Evolutionary conservation across 495 filamentous ascomycete species (phyloP).

Genomic region (Glutinoglossum americanum): DNA sequence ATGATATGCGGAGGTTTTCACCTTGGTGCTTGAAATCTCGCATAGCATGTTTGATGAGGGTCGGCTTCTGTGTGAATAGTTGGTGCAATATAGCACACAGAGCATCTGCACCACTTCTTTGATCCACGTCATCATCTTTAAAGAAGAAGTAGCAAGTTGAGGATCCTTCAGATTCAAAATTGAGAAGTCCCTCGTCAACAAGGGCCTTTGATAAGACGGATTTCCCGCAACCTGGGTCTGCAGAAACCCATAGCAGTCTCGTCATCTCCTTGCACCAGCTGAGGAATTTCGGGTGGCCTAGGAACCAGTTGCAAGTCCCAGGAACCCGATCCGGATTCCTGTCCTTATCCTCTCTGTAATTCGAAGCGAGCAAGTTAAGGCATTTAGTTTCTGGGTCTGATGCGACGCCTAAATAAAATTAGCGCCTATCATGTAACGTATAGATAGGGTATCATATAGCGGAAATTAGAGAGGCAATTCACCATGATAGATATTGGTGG

Average conservation of each 20-base stretch:
- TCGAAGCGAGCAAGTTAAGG: too few species aligned
- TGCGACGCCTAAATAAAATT: too few species aligned
- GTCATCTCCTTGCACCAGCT: not conserved
- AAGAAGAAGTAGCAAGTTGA: not conserved
- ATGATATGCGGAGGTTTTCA: not conserved
- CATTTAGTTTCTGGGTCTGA: too few species aligned
- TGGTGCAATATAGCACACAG: slow-evolving; percentile 8
- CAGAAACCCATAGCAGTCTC: slow-evolving; percentile 1
- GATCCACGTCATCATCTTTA: not conserved
- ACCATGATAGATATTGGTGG: too few species aligned
- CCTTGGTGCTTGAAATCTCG: not conserved
- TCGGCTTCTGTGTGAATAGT: slow-evolving; percentile 4
- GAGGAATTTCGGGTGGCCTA: not conserved
- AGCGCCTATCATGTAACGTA: too few species aligned
- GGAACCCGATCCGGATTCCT: too few species aligned
- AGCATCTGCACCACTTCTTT: not conserved
- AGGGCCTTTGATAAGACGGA: slow-evolving; percentile 5
- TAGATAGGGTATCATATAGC: too few species aligned
- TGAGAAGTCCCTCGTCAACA: not conserved
- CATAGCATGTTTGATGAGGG: slow-evolving; percentile 6
- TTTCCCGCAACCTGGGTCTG: slow-evolving; percentile 9
- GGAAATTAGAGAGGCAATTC: too few species aligned
- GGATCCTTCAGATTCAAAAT: not conserved
- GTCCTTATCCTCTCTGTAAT: too few species aligned
- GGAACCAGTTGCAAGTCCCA: not conserved